A percentile compares a stretch with the other conserved stretches of the same genome.
Conservation (phyloP, 2,329 filamentous ascomycete species). For the Rachicladosporium sp. region DNA sequence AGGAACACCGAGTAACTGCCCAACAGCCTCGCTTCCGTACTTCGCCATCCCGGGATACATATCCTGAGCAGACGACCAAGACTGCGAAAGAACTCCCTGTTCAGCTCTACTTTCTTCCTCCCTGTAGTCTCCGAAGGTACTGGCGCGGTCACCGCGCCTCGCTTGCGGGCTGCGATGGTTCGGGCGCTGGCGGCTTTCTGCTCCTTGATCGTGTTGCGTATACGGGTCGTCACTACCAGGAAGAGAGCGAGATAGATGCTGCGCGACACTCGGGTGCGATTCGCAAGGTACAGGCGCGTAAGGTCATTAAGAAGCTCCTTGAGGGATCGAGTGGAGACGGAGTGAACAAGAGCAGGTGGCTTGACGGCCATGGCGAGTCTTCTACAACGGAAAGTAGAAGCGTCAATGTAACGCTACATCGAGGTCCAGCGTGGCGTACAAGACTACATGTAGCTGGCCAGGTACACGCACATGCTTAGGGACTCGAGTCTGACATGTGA, state of each 20-base stretch:
- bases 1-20: constrained; percentile 89
- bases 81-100: constrained; percentile 73
- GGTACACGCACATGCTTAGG: too few relatives aligned
- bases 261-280: constrained; percentile 73
- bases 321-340: constrained; percentile 20
- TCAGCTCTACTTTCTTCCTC: constrained; percentile 78
- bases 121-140: constrained; percentile 27
- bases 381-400: too few relatives aligned
- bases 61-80: constrained; percentile 69
- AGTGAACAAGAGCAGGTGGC: too few relatives aligned
- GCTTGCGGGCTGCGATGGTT: constrained; percentile 45
- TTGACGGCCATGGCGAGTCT: too few relatives aligned
- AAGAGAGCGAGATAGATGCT: constrained; percentile 74
- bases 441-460: too few relatives aligned
- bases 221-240: constrained; percentile 68
- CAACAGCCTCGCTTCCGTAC: constrained; percentile 74
- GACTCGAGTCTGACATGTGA: too few relatives aligned
- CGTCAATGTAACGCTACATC: too few relatives aligned
- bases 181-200: constrained; percentile 73
- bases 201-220: constrained; percentile 82
- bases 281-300: constrained; percentile 59
- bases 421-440: too few relatives aligned
- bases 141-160: constrained; percentile 21
- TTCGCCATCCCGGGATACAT: constrained; percentile 80
- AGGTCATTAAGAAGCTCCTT: constrained; percentile 32